Percentiles rank a stretch among this genome's conserved stretches.
Conservation (phyloP, 2,329 filamentous ascomycete genomes). For the Periconia sp. region DNA sequence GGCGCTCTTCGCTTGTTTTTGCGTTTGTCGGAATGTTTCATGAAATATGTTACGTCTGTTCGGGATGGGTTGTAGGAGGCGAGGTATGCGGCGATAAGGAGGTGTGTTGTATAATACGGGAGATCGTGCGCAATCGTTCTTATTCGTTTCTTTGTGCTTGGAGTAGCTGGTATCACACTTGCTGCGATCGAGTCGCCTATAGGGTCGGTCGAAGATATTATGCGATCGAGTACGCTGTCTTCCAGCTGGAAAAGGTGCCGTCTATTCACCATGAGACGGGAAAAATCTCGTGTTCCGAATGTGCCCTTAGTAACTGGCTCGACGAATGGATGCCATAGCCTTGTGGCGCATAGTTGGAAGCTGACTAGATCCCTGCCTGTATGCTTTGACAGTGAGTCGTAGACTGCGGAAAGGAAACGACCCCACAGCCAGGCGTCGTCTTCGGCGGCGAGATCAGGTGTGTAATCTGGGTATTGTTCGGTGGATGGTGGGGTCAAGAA, state of each 20-base stretch:
- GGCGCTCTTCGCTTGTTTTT: slow-evolving; percentile 51
- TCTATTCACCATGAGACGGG: slow-evolving; percentile 76
- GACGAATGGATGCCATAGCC: slow-evolving; percentile 86
- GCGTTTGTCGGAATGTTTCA: slow-evolving; percentile 66
- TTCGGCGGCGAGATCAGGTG: slow-evolving; percentile 55
- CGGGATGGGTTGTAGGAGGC: slow-evolving; percentile 79
- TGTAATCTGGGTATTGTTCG: slow-evolving; percentile 54
- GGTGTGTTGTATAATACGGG: slow-evolving; percentile 74
- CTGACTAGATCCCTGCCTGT: slow-evolving; percentile 79
- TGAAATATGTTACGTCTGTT: slow-evolving; percentile 78
- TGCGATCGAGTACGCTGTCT: slow-evolving; percentile 68
- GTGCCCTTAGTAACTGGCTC: slow-evolving; percentile 77
- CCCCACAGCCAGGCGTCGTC: slow-evolving; percentile 75
- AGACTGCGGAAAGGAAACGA: slow-evolving; percentile 81
- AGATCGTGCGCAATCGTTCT: slow-evolving; percentile 55
- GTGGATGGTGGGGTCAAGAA: slow-evolving; percentile 45
- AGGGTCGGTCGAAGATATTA: too few species aligned
- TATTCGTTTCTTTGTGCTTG: slow-evolving; percentile 17
- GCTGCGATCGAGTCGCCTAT: neutral
- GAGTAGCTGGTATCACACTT: slow-evolving; percentile 5
- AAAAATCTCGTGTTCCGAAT: slow-evolving; percentile 79
- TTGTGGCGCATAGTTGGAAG: slow-evolving; percentile 72
- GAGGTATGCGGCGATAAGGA: slow-evolving; percentile 79
- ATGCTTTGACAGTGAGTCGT: slow-evolving; percentile 83
- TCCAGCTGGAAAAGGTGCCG: slow-evolving; percentile 76